Conservation (phyloP, 108 stramenopile genomes). For the Cyclostephanos invisitatus region DNA sequence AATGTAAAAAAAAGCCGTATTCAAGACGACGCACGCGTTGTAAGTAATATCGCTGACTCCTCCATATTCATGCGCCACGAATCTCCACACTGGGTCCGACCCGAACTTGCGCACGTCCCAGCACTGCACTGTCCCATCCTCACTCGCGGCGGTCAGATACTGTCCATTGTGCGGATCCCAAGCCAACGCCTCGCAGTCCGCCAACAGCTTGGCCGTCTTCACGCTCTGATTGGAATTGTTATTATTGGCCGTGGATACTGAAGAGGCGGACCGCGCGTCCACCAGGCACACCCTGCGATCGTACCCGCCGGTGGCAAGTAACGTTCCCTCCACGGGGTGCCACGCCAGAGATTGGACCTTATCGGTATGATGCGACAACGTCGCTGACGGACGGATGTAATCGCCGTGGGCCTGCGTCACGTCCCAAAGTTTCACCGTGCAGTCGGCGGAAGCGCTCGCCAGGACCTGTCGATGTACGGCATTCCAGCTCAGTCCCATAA, state of each 20-base stretch:
- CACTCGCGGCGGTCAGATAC: slow-evolving; percentile 81
- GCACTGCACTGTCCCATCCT: slow-evolving; percentile 87
- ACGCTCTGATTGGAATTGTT: slow-evolving; percentile 36
- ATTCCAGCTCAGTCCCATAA: slow-evolving; percentile 98
- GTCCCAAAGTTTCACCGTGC: slow-evolving; percentile 96
- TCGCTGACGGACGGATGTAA: slow-evolving; percentile 61
- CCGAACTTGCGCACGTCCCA: slow-evolving; percentile 95
- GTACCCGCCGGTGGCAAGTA: slow-evolving; percentile 90
- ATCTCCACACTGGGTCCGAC: slow-evolving; percentile 77
- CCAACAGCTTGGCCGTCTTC: slow-evolving; percentile 66
- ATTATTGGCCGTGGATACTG: slow-evolving; percentile 17
- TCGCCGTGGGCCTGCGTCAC: slow-evolving; percentile 68
- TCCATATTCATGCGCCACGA: slow-evolving; percentile 87
- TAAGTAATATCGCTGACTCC: slow-evolving; percentile 87
- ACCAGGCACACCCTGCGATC: slow-evolving; percentile 86
- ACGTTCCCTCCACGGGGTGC: slow-evolving; percentile 92
- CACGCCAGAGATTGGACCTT: slow-evolving; percentile 96
- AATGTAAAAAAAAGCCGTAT: no score
- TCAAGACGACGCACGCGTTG: slow-evolving; percentile 63
- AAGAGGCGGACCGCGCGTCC: slow-evolving; percentile 70
- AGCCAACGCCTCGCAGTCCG: slow-evolving; percentile 83
- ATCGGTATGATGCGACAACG: slow-evolving; percentile 93
- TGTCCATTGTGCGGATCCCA: slow-evolving; percentile 91
- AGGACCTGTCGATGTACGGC: slow-evolving; percentile 91
- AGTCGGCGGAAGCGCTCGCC: slow-evolving; percentile 96